Percentiles rank a stretch among this genome's conserved stretches.
Evolutionary conservation across 305 asterid species (phyloP).

Genomic region (Salvia sclarea): DNA sequence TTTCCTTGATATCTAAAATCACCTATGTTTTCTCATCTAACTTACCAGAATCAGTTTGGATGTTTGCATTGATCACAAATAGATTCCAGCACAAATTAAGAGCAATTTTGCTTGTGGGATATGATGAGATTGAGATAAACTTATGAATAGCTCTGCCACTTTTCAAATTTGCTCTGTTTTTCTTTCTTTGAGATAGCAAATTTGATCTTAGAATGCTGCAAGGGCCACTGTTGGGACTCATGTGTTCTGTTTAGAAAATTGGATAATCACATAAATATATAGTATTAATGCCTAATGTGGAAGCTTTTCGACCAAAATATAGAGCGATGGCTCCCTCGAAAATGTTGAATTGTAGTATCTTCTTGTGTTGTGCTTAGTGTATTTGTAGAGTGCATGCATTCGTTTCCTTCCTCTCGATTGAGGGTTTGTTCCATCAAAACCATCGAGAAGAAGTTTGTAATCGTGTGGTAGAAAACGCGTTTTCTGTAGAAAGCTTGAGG

Average conservation of each 20-base stretch:
- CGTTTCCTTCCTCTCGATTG: background rate
- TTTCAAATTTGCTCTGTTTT: background rate
- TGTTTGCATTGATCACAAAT: background rate
- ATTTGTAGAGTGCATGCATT: background rate
- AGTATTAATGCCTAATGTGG: background rate
- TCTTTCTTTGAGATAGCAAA: too few species aligned
- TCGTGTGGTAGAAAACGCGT: background rate
- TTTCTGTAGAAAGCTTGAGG: background rate
- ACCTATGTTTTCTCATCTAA: background rate
- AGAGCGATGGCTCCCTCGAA: background rate
- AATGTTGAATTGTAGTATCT: background rate
- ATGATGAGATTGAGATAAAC: conserved; percentile 8
- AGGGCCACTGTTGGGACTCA: too few species aligned
- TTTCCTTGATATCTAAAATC: background rate
- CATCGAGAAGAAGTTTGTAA: background rate
- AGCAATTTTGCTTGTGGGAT: background rate
- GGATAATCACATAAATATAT: background rate
- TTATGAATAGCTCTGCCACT: background rate
- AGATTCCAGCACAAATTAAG: background rate
- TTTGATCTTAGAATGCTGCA: too few species aligned
- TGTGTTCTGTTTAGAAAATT: background rate
- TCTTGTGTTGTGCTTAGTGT: background rate
- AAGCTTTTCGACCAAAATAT: background rate
- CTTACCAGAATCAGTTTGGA: background rate
- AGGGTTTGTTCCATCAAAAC: background rate